Conservation (phyloP, 352 stramenopile genomes). For the Phytophthora fragariae region DNA sequence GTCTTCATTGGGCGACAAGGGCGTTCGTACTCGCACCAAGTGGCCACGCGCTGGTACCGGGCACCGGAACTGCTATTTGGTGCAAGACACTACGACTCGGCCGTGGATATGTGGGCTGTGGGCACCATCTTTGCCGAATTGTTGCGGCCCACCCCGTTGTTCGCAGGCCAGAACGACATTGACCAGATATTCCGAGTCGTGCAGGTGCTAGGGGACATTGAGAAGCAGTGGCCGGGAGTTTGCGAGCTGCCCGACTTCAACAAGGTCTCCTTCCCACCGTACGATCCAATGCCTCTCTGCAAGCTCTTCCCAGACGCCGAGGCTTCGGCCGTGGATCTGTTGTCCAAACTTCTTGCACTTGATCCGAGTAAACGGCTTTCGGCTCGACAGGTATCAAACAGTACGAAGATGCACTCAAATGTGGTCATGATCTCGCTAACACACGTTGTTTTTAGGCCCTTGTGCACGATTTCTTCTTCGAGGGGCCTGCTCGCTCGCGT, state of each 20-base stretch:
- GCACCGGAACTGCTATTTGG: slow-evolving; percentile 85
- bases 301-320: slow-evolving; percentile 61
- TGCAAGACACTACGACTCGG: slow-evolving; percentile 59
- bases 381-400: slow-evolving; percentile 46
- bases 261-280: slow-evolving; percentile 76
- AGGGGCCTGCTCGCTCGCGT: slow-evolving; percentile 28
- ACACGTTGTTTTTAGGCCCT: slow-evolving; percentile 32
- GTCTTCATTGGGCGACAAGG: slow-evolving; percentile 53
- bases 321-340: slow-evolving; percentile 54
- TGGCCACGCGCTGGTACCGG: slow-evolving; percentile 86
- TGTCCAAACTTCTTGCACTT: slow-evolving; percentile 43
- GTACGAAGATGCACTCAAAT: not conserved
- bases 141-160: slow-evolving; percentile 66
- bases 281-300: slow-evolving; percentile 48
- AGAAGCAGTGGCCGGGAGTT: slow-evolving; percentile 64
- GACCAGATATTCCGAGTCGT: slow-evolving; percentile 84
- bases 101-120: slow-evolving; percentile 80
- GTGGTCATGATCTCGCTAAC: not conserved
- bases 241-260: slow-evolving; percentile 64
- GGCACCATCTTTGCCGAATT: slow-evolving; percentile 76
- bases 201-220: slow-evolving; percentile 67
- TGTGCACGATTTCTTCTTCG: slow-evolving; percentile 58
- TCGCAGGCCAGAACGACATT: slow-evolving; percentile 83
- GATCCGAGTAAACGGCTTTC: slow-evolving; percentile 44
- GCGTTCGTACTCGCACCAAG: slow-evolving; percentile 71